These are phyloP conservation scores for Trypanosoma caninum DNA, from an alignment of 208 protist genomes.

Conservation along the genomic window DNA sequence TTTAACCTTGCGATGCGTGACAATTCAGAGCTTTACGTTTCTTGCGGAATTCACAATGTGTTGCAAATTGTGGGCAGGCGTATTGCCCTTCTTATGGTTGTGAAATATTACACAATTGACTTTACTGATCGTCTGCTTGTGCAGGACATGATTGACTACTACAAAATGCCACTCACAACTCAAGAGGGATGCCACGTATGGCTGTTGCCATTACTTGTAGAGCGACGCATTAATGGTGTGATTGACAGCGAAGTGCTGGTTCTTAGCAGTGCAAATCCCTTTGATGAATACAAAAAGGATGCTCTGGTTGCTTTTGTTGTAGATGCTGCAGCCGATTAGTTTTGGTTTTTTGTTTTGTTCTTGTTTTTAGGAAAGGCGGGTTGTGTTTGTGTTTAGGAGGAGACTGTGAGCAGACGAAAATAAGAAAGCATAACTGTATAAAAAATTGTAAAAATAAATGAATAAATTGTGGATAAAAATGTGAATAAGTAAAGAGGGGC, in stretches of 20 bases:
- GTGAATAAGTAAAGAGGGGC: no score
- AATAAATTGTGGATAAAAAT: no score
- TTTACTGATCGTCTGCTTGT: conserved; percentile 42
- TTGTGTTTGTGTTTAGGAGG: no score
- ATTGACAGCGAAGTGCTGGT: conserved; percentile 61
- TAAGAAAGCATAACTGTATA: no score
- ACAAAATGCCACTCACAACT: conserved; percentile 38
- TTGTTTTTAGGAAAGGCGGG: no score
- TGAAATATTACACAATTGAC: conserved; percentile 59
- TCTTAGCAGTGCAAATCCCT: conserved; percentile 54
- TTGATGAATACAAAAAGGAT: conserved; percentile 54
- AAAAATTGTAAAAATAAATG: no score
- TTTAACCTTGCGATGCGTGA: conserved; percentile 53
- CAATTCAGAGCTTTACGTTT: conserved; percentile 61
- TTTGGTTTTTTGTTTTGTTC: neutral
- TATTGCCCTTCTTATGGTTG: conserved; percentile 65
- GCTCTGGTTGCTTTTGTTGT: conserved; percentile 2
- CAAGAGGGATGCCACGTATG: conserved; percentile 37
- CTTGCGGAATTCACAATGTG: conserved; percentile 64
- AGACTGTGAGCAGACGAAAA: no score
- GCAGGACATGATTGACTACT: conserved; percentile 59
- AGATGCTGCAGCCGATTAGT: neutral
- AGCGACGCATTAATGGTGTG: conserved; percentile 75
- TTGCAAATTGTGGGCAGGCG: conserved; percentile 56
- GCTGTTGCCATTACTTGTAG: conserved; percentile 74